phyloP scores from a whole-genome alignment of 345 rosid genomes.

The Camelina hispida region DNA sequence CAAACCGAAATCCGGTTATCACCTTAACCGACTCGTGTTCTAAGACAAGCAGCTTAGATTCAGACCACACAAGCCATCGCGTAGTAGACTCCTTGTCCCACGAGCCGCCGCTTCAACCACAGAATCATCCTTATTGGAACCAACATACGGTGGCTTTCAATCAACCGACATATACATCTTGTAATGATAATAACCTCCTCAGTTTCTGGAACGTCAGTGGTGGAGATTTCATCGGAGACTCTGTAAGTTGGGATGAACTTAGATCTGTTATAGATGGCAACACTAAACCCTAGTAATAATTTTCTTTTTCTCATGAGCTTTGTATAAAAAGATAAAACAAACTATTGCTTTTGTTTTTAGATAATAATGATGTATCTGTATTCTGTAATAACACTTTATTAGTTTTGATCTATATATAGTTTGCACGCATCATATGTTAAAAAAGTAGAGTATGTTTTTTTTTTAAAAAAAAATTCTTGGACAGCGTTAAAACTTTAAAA shows the following conservation, averaged over 20 bases:
- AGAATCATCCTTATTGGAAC: constrained; percentile 31
- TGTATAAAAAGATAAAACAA: constrained; percentile 30
- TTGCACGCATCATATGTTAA: neutral
- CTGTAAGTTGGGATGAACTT: constrained; percentile 75
- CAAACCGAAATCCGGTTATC: constrained; percentile 42
- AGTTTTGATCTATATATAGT: neutral
- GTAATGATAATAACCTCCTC: constrained; percentile 39
- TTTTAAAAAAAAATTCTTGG: too few species aligned
- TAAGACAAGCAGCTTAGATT: constrained; percentile 62
- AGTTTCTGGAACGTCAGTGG: constrained; percentile 48
- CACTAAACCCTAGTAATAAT: constrained; percentile 33
- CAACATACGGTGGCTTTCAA: constrained; percentile 27
- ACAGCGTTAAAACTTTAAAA: neutral
- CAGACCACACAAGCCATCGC: constrained; percentile 50
- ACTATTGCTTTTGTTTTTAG: constrained; percentile 11
- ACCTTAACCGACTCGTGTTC: constrained; percentile 52
- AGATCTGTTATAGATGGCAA: constrained; percentile 59
- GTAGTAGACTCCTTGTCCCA: constrained; percentile 45
- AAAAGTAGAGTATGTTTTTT: too few species aligned
- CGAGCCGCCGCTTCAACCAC: constrained; percentile 39
- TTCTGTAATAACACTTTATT: neutral
- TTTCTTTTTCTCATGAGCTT: neutral
- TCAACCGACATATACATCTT: constrained; percentile 26
- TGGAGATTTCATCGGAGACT: constrained; percentile 51
- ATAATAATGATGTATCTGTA: constrained; percentile 3